Conservation (phyloP, 768 basidiomycete species). For the Hericium alpestre region DNA sequence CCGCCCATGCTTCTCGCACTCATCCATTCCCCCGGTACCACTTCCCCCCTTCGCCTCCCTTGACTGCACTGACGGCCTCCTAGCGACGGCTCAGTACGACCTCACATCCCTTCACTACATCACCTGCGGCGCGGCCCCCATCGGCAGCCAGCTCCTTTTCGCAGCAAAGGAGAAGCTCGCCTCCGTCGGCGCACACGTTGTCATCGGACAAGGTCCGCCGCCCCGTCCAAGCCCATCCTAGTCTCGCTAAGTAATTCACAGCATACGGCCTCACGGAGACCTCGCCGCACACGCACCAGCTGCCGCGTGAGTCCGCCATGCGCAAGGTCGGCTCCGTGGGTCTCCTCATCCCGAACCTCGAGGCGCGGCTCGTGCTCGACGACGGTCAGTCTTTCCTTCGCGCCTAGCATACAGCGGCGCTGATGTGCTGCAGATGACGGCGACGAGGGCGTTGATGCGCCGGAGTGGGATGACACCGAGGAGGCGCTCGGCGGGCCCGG, state of each 20-base stretch:
- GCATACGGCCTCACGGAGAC: slow-evolving; percentile 81
- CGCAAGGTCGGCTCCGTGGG: slow-evolving; percentile 61
- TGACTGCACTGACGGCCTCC: not conserved
- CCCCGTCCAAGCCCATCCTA: not conserved
- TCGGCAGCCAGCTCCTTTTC: slow-evolving; percentile 51
- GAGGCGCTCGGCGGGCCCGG: slow-evolving; percentile 39
- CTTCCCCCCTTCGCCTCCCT: not conserved
- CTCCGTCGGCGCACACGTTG: slow-evolving; percentile 30
- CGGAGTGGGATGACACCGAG: not conserved
- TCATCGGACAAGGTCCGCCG: slow-evolving; percentile 41
- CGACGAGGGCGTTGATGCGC: slow-evolving; percentile 28
- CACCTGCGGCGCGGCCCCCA: slow-evolving; percentile 73
- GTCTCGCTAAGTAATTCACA: slow-evolving; percentile 14
- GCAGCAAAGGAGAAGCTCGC: slow-evolving; percentile 32
- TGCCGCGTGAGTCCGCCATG: slow-evolving; percentile 31
- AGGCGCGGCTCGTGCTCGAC: slow-evolving; percentile 55
- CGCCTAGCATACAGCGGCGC: not conserved
- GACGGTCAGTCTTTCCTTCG: not conserved
- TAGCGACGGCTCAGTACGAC: slow-evolving; percentile 59
- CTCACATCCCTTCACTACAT: slow-evolving; percentile 46
- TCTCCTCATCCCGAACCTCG: slow-evolving; percentile 59
- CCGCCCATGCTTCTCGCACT: slow-evolving; percentile 80
- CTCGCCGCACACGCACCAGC: slow-evolving; percentile 56
- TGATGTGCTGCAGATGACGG: not conserved
- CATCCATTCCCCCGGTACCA: slow-evolving; percentile 54